Conservation (phyloP, 768 basidiomycete genomes). For the Lactarius sanguifluus region DNA sequence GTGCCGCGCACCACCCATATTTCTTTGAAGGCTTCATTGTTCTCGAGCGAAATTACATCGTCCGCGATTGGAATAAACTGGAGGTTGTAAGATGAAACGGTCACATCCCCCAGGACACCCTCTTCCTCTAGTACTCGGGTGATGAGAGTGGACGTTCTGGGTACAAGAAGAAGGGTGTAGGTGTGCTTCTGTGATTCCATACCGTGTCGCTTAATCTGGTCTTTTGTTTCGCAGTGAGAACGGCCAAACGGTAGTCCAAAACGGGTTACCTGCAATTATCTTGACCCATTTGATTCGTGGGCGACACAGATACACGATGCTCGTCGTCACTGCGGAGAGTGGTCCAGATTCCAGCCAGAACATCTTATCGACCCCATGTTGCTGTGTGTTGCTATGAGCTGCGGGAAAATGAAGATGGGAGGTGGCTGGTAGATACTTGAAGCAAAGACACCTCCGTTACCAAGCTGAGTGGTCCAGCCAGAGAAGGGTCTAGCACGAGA, state of each 20-base stretch:
- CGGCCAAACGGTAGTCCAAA: constrained; percentile 12
- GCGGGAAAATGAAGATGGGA: background rate
- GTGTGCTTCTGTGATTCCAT: constrained; percentile 72
- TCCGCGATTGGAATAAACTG: constrained; percentile 93
- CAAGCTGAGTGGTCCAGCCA: constrained; percentile 90
- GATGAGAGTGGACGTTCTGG: constrained; percentile 83
- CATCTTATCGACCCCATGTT: constrained; percentile 99
- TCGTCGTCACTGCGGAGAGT: constrained; percentile 76
- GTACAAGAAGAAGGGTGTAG: constrained; percentile 86
- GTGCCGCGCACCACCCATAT: constrained; percentile 76
- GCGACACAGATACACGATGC: constrained; percentile 91
- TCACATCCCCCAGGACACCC: constrained; percentile 96
- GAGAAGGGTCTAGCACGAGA: constrained; percentile 83
- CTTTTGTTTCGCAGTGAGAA: constrained; percentile 46
- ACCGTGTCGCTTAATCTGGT: constrained; percentile 86
- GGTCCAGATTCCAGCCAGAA: constrained; percentile 97
- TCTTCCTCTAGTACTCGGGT: constrained; percentile 88
- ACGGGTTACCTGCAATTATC: constrained; percentile 81
- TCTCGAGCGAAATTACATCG: constrained; percentile 89
- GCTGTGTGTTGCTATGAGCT: constrained; percentile 47
- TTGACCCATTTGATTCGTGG: constrained; percentile 83
- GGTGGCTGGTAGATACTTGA: constrained; percentile 57
- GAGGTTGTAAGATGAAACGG: constrained; percentile 82
- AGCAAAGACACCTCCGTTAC: constrained; percentile 92
- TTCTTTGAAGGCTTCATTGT: constrained; percentile 82